Conservation (phyloP, 345 rosid species). For the Corchorus capsularis region DNA sequence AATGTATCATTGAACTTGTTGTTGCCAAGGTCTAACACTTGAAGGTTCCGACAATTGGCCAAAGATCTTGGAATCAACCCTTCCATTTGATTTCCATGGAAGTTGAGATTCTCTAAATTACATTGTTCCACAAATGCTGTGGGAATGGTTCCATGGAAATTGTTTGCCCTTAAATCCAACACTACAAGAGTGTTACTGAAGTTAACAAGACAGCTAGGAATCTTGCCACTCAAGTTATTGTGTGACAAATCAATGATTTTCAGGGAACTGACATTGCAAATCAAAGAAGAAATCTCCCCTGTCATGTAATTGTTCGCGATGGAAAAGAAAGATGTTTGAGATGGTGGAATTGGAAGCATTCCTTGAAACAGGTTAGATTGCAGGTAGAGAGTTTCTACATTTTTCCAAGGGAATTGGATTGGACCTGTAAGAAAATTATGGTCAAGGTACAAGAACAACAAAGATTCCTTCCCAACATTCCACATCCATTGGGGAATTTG, state of each 20-base stretch:
- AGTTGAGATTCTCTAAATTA: conserved; percentile 18
- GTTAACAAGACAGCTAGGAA: not conserved
- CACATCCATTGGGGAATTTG: conserved; percentile 17
- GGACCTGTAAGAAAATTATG: conserved; percentile 22
- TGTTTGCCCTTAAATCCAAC: not conserved
- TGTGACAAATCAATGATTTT: not conserved
- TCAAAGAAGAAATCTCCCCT: not conserved
- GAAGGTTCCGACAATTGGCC: conserved; percentile 17
- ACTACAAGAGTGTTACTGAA: not conserved
- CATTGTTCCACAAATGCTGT: not conserved
- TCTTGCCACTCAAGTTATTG: conserved; percentile 4
- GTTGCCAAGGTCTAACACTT: conserved; percentile 32
- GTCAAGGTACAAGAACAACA: not conserved
- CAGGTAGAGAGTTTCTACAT: conserved; percentile 17
- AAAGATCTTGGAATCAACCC: conserved; percentile 31
- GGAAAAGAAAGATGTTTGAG: not conserved
- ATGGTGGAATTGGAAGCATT: conserved; percentile 23
- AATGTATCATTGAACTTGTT: conserved; percentile 31
- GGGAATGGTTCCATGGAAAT: not conserved
- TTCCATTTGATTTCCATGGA: conserved; percentile 27
- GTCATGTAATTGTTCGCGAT: not conserved
- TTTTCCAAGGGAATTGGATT: not conserved
- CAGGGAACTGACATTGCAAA: conserved; percentile 20
- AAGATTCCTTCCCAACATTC: conserved; percentile 4
- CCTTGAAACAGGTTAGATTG: conserved; percentile 26